These are phyloP conservation scores for Aspergillus oerlinghausenensis DNA, from an alignment of 2,329 filamentous ascomycete genomes.

Conservation along the genomic window DNA sequence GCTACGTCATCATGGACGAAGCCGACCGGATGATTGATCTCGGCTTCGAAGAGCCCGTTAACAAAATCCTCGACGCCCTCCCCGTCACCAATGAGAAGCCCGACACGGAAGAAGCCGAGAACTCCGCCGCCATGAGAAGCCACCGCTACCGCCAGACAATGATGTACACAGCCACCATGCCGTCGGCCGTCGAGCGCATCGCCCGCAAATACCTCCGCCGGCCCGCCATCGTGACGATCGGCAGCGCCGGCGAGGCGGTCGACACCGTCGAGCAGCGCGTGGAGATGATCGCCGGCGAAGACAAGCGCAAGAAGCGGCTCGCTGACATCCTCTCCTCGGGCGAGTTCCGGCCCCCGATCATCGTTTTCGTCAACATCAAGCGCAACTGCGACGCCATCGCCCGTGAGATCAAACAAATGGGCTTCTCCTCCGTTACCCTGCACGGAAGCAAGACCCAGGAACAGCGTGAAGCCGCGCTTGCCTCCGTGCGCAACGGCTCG, in stretches of 20 bases:
- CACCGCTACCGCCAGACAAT: constrained; percentile 93
- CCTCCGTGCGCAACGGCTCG: constrained; percentile 72
- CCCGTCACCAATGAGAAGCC: constrained; percentile 93
- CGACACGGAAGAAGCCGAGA: constrained; percentile 85
- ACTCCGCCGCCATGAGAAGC: constrained; percentile 76
- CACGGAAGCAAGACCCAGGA: constrained; percentile 97
- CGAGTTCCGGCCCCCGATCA: constrained; percentile 83
- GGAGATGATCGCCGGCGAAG: constrained; percentile 84
- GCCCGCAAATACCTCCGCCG: constrained; percentile 94
- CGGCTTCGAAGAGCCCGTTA: constrained; percentile 95
- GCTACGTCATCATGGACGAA: constrained; percentile 99
- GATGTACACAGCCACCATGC: constrained; percentile 99
- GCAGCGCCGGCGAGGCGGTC: constrained; percentile 90
- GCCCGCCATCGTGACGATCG: constrained; percentile 90
- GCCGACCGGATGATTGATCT: constrained; percentile 98
- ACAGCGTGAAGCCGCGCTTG: constrained; percentile 88
- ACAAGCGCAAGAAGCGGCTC: constrained; percentile 95
- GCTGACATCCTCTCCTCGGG: constrained; percentile 77
- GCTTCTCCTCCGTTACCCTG: constrained; percentile 81
- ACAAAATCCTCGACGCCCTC: constrained; percentile 92
- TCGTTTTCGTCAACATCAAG: constrained; percentile 99
- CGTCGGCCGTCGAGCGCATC: constrained; percentile 83
- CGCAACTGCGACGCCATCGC: constrained; percentile 95
- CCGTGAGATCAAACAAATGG: constrained; percentile 89
- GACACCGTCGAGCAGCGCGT: constrained; percentile 97